Percentiles rank a stretch among this genome's conserved stretches.
phyloP scores from a whole-genome alignment of 2,329 filamentous ascomycete genomes.

The Onygena corvina region DNA sequence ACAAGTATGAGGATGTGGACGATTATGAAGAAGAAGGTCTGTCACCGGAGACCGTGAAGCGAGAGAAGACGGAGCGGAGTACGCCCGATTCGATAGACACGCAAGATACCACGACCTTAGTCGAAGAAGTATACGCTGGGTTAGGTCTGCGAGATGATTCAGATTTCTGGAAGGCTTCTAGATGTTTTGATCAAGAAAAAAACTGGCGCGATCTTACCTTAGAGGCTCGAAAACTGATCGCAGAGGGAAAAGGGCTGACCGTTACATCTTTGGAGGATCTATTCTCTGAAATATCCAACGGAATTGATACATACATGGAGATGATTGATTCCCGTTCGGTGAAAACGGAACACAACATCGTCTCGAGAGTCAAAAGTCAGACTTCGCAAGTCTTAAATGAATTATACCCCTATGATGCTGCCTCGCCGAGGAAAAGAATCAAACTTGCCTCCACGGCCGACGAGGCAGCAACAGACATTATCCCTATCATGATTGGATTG shows the following conservation, averaged over 20 bases:
- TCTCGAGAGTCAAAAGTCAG: not conserved
- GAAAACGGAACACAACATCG: not conserved
- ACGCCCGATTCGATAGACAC: too few relatives aligned
- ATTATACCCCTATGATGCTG: not conserved
- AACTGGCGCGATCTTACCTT: slow-evolving; percentile 12
- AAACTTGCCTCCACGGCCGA: not conserved
- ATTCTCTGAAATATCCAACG: slow-evolving; percentile 10
- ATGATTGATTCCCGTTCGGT: not conserved
- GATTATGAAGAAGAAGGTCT: not conserved
- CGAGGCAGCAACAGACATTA: slow-evolving; percentile 7
- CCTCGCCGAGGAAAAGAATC: not conserved
- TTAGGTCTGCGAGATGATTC: slow-evolving; percentile 7
- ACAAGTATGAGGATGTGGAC: not conserved
- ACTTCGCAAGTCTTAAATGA: not conserved
- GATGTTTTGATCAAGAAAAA: slow-evolving; percentile 9
- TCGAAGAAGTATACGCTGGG: not conserved
- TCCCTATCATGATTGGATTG: slow-evolving; percentile 11
- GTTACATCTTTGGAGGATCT: slow-evolving; percentile 6
- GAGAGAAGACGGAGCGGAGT: not conserved
- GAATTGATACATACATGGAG: slow-evolving; percentile 8
- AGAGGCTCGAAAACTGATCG: slow-evolving; percentile 10
- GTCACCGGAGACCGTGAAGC: not conserved
- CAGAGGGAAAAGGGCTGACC: slow-evolving; percentile 4
- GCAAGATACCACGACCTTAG: not conserved
- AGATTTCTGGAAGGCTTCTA: slow-evolving; percentile 9